Conservation (phyloP, 208 protist genomes). For the Trypanosoma theileri region DNA sequence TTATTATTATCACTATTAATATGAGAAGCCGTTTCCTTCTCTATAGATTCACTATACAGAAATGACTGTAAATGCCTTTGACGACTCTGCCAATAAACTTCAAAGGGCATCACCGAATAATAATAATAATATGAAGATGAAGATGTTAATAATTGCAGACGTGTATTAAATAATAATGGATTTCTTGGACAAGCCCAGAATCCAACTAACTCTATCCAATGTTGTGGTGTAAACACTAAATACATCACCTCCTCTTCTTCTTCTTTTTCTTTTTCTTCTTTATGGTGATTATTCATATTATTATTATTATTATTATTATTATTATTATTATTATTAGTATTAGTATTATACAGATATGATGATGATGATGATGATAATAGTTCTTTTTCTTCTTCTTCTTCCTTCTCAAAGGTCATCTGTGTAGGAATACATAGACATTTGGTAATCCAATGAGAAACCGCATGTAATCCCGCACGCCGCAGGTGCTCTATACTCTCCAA, state of each 20-base stretch:
- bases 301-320: no score
- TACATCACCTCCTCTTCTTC: conserved; percentile 3
- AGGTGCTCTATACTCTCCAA: conserved; percentile 1
- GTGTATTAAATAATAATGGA: conserved; percentile 39
- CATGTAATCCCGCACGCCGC: conserved; percentile 38
- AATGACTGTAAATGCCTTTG: background rate
- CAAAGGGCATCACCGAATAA: conserved; percentile 10
- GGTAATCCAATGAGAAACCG: conserved; percentile 32
- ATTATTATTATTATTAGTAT: no score
- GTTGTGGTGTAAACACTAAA: conserved; percentile 51
- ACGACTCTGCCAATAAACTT: conserved; percentile 14
- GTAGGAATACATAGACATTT: conserved; percentile 41
- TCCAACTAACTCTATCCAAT: conserved; percentile 82
- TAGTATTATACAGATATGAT: no score
- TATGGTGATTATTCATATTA: no score
- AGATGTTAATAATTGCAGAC: conserved; percentile 1
- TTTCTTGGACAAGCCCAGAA: conserved; percentile 80
- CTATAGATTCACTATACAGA: background rate
- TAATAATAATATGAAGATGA: background rate
- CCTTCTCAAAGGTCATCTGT: conserved; percentile 35
- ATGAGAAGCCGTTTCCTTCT: background rate
- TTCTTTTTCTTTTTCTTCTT: background rate
- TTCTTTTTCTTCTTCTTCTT: no score
- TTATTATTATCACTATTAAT: background rate
- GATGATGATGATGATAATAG: no score